Conservation (phyloP, 495 filamentous ascomycete genomes). For the Sphaerosporella brunnea region DNA sequence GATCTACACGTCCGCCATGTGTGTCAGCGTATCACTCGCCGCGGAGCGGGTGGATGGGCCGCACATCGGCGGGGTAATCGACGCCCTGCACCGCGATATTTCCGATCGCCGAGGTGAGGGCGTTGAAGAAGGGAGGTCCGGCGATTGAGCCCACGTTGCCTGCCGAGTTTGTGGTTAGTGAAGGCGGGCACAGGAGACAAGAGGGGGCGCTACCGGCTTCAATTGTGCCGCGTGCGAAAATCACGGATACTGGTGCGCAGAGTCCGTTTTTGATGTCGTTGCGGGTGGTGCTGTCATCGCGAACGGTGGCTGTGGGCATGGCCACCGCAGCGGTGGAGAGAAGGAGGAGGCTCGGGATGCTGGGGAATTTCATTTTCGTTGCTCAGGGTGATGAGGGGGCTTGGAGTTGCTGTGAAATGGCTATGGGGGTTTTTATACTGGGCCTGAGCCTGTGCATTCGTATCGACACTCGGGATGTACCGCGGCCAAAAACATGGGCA, state of each 20-base stretch:
- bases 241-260: constrained; percentile 36
- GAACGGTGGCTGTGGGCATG: too few relatives aligned
- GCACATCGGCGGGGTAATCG: constrained; percentile 22
- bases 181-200: too few relatives aligned
- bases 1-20: not conserved
- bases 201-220: constrained; percentile 28
- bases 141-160: constrained; percentile 39
- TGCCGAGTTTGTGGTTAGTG: too few relatives aligned
- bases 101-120: constrained; percentile 29
- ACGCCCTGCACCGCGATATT: constrained; percentile 40
- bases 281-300: constrained; percentile 15
- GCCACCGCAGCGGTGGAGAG: too few relatives aligned
- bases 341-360: too few relatives aligned
- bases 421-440: too few relatives aligned
- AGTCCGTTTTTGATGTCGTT: constrained; percentile 31
- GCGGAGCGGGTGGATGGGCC: not conserved
- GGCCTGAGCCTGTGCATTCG: too few relatives aligned
- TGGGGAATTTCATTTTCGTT: too few relatives aligned
- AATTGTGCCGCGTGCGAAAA: constrained; percentile 41
- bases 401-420: too few relatives aligned
- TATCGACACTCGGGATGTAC: too few relatives aligned
- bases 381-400: too few relatives aligned
- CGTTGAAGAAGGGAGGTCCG: constrained; percentile 38
- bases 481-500: too few relatives aligned
- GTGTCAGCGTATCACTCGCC: not conserved